Evolutionary conservation across 192 early-diverging fungal species (phyloP), one percentile per base, ranked within the genome.

Genomic region (Backusella psychrophila): DNA sequence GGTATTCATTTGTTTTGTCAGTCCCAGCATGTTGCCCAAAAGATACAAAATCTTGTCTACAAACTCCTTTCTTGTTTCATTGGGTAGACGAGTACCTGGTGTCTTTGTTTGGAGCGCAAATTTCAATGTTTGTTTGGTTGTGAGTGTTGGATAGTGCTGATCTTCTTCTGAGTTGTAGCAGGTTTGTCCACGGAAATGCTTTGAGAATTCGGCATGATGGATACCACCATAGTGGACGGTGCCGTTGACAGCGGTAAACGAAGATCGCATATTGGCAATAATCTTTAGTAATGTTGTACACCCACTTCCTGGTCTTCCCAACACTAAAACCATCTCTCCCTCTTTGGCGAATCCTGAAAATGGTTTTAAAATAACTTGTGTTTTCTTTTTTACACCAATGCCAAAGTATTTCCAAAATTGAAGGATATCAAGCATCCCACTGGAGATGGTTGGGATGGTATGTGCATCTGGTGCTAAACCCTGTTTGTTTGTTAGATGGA

Each of bases 161-260:
- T 94, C 93, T 74, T 92, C 91, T 85, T 96, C 94, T 78, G 89
- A 86, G 78, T 91, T 91, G 79, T 94, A 96, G 29, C 87, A 86
- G 15, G 94, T 87, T 73, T 93, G 90, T 66, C 90, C 91, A 72
- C 89, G 88, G 76, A 90, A 93, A 59, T 87, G 79, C 36, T 84
- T 83, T 5, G 73, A 74, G 71, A 96, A 87, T 56, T 89, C 86
- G 15, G 84, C 77, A 11, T 87, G 79, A 17, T 85, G 81, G 72
- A 96, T 84, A 2, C 91, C 93, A 11, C 91, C 91, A 71, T 93
- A 92, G 19, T 83, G 82, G 23, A 93, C 82, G 34, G 86, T 81
- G 29, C 91, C 91, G 1, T 72, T 75, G 59, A 93, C 81, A 14
- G 75, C 34, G 26, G 80, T 85, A 39, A 85, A 89, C 39, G 84